Base-by-base conservation (phyloP, 352 stramenopile species). In the Halophytophthora polymorphica region DNA sequence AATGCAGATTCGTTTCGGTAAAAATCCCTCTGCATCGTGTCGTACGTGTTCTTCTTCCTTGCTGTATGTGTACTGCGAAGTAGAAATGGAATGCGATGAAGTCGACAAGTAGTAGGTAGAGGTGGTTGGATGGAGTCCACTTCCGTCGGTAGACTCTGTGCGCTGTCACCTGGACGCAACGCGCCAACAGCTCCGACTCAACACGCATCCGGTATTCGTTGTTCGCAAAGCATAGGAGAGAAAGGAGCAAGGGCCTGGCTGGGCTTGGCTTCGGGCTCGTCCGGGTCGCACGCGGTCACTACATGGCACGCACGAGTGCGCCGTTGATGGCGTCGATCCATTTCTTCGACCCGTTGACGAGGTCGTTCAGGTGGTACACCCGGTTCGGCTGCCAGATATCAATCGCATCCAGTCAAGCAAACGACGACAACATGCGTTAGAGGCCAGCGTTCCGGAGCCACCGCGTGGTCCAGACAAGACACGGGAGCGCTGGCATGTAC, bases 291-390 rank as follows among this genome's bases (percentile, higher is more conserved):
- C n/a, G 50, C 33, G 33, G 55, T 56, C 31, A 52, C 63, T 79
- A 83, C 64, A 76, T 82, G 31, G 54, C 45, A 77, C 71, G 69
- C 64, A 89, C 78, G 62, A 93, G 70, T 48, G 81, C 79, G 22
- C 80, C 74, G 60, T 95, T 95, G 59, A 95, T 90, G 41, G 84
- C 82, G 45, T 95, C 84, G 22, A 92, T 84, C 84, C 84, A 95
- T 55, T 95, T 95, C 71, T 93, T 93, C 28, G 84, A 93, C 29
- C 84, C 84, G 52, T 95, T 93, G 58, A 92, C 82, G 56, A 90
- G 64, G 56, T 95, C 82, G 56, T 90, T 91, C 55, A 95, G 60
- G 71, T 95, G 84, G 61, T 95, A 95, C 49, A 86, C 82, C 43
- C 84, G 78, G 48, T 95, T 93, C 10, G 84, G 84, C 84, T 95